A percentile compares a stretch with the other conserved stretches of the same genome.
phyloP scores from a whole-genome alignment of 106 monocot species.

The Acanthochlamys bracteata region DNA sequence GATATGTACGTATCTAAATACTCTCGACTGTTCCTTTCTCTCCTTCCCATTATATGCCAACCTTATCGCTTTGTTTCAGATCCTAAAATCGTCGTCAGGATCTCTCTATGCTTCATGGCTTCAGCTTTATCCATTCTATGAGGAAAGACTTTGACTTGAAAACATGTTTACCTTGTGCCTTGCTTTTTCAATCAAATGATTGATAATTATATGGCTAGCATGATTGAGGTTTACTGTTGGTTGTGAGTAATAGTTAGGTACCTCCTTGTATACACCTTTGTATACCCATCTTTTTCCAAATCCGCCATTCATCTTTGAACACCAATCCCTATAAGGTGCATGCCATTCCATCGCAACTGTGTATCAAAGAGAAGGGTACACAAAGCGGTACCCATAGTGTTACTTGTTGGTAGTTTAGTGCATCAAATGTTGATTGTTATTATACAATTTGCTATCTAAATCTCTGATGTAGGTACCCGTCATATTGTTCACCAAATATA shows the following conservation, averaged over 20 bases:
- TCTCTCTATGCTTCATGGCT: conserved; percentile 1
- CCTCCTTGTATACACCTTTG: no score
- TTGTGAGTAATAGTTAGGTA: no score
- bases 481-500: conserved; percentile 84
- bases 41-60: background rate
- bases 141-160: background rate
- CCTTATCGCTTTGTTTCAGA: background rate
- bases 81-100: no score
- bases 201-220: no score
- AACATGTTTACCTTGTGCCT: background rate
- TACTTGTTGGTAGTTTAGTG: no score
- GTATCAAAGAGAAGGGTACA: no score
- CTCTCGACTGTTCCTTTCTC: background rate
- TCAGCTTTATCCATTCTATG: background rate
- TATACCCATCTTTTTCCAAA: no score
- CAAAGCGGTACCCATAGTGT: no score
- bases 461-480: conserved; percentile 60
- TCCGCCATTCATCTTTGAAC: no score
- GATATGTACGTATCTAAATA: background rate
- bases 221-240: no score
- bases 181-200: background rate
- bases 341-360: no score
- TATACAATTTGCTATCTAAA: background rate
- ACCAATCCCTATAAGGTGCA: no score
- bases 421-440: background rate